phyloP scores from a whole-genome alignment of 2,329 filamentous ascomycete genomes.

The Alternaria atra region DNA sequence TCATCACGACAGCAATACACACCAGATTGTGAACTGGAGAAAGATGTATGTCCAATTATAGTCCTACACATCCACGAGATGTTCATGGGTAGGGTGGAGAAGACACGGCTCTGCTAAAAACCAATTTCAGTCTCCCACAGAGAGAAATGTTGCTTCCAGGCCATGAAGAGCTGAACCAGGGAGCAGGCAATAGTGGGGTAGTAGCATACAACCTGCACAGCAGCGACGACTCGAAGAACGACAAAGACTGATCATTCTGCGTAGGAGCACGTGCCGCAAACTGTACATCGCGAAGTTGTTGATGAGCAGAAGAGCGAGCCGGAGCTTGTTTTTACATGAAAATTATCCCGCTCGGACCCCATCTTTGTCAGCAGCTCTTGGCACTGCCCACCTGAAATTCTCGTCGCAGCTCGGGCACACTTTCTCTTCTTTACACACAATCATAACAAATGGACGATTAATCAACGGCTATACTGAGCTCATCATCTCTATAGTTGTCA shows the following conservation, averaged over 20 bases:
- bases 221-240: constrained; percentile 23
- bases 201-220: constrained; percentile 15
- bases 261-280: constrained; percentile 12
- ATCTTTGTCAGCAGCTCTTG: constrained; percentile 25
- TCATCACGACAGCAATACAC: not conserved
- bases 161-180: constrained; percentile 56
- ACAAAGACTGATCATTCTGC: constrained; percentile 27
- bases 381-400: constrained; percentile 31
- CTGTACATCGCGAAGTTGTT: constrained; percentile 15
- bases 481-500: constrained; percentile 54
- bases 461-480: constrained; percentile 54
- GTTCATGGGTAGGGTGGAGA: constrained; percentile 60
- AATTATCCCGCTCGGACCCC: constrained; percentile 25
- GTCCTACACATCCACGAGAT: constrained; percentile 54
- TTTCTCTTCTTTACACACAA: constrained; percentile 50
- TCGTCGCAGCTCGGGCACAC: constrained; percentile 14
- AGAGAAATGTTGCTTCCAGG: constrained; percentile 60
- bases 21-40: not conserved
- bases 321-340: constrained; percentile 12
- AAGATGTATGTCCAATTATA: constrained; percentile 59
- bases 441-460: constrained; percentile 55
- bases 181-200: constrained; percentile 62
- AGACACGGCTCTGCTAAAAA: constrained; percentile 64
- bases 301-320: constrained; percentile 7
- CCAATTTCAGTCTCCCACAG: constrained; percentile 61